Evolutionary conservation across 352 stramenopile species (phyloP).

Genomic region (Globisporangium canariense): DNA sequence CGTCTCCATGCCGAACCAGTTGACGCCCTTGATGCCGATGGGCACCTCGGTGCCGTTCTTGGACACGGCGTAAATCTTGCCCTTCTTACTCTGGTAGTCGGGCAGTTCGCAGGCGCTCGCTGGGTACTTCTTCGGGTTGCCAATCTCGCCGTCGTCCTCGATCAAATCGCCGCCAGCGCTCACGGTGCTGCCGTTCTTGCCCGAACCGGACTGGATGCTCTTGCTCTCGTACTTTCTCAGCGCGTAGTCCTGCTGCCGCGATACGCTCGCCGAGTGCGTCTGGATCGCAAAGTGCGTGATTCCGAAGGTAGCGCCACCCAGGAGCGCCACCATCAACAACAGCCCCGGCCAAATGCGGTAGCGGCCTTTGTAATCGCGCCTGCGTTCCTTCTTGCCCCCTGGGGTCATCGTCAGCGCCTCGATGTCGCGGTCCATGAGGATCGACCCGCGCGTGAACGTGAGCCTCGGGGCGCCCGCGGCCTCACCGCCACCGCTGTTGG

Average conservation of each 20-base stretch:
- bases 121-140: slow-evolving; percentile 73
- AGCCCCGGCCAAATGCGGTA: slow-evolving; percentile 51
- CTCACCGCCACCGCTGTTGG: slow-evolving; percentile 5
- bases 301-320: slow-evolving; percentile 26
- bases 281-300: slow-evolving; percentile 31
- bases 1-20: slow-evolving; percentile 79
- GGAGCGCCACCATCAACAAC: slow-evolving; percentile 30
- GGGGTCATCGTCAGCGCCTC: slow-evolving; percentile 22
- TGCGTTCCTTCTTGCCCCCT: slow-evolving; percentile 14
- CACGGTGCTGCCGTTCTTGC: slow-evolving; percentile 14
- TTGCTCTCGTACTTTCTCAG: slow-evolving; percentile 23
- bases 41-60: slow-evolving; percentile 52
- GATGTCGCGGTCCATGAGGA: slow-evolving; percentile 47
- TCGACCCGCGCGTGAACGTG: slow-evolving; percentile 40
- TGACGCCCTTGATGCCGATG: slow-evolving; percentile 70
- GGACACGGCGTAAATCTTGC: slow-evolving; percentile 48
- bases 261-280: slow-evolving; percentile 16
- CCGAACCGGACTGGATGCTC: slow-evolving; percentile 5
- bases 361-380: slow-evolving; percentile 49
- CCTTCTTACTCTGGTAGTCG: slow-evolving; percentile 71
- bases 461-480: background rate
- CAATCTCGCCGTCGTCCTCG: slow-evolving; percentile 59
- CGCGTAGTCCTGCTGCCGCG: slow-evolving; percentile 23
- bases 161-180: slow-evolving; percentile 37
- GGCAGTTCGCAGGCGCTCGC: slow-evolving; percentile 56